phyloP scores from a whole-genome alignment of 1,139 yeast species.

The Suhomyces panamericanus region DNA sequence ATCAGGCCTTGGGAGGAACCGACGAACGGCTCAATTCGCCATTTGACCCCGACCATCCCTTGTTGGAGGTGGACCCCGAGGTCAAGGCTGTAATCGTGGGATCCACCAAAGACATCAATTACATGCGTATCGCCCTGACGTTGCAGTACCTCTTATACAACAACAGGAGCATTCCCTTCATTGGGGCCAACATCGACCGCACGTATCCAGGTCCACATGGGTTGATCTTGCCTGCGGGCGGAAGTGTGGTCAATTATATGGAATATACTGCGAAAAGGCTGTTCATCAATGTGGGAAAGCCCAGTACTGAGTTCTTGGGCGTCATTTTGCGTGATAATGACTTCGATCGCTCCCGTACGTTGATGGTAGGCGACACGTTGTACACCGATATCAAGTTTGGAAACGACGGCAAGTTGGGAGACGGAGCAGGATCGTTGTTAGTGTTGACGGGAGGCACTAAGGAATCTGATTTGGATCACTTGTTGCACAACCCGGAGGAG shows the following conservation, averaged over 20 bases:
- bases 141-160: constrained; percentile 40
- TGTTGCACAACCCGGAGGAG: constrained; percentile 14
- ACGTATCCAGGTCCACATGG: constrained; percentile 45
- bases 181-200: constrained; percentile 44
- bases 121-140: constrained; percentile 40
- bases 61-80: constrained; percentile 43
- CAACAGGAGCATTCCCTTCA: constrained; percentile 35
- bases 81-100: constrained; percentile 46
- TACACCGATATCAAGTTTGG: constrained; percentile 48
- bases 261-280: constrained; percentile 36
- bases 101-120: constrained; percentile 40
- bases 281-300: constrained; percentile 42
- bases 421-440: constrained; percentile 32
- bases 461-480: constrained; percentile 23
- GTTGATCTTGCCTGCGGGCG: constrained; percentile 43
- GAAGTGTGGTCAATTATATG: constrained; percentile 44
- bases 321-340: constrained; percentile 29
- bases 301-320: constrained; percentile 34
- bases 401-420: constrained; percentile 39
- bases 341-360: constrained; percentile 29
- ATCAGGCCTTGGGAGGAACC: constrained; percentile 71
- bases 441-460: constrained; percentile 43
- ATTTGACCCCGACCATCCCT: constrained; percentile 45
- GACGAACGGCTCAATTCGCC: constrained; percentile 40
- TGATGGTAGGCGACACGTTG: constrained; percentile 47